Evolutionary conservation across 768 basidiomycete species (phyloP), one percentile per base, ranked within the genome.

Genomic region (Lactifluus pinguis): DNA sequence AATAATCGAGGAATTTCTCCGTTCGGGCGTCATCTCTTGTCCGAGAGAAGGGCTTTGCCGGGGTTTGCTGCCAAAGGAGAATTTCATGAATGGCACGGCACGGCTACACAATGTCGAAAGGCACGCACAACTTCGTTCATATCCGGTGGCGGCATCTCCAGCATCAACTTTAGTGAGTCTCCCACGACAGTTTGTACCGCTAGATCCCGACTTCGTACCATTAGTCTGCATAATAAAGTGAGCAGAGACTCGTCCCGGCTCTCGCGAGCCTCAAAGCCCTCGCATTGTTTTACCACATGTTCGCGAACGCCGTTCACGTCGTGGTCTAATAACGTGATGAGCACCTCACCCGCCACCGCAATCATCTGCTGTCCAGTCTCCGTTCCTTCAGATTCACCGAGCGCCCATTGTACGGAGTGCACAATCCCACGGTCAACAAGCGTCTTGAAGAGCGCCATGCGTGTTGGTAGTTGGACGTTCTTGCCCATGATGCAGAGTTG

Each of bases 401-500:
- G 79, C 1, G 92, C 93, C 90, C 92, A 95, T 68, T 97, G 92
- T 14, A 95, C 83, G n/a, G 89, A 89, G 65, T 87, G 88, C 2
- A 98, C 77, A 48, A 98, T 79, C 1, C 93, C 95, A 6, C 88
- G 83, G 63, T 97, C 93, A 53, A 95, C 84, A 25, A 98, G 80
- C 8, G 84, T 79, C 51, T 92, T 86, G 75, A 95, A 98, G 10
- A 98, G 81, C 2, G 83, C 76, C 71, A 95, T 79, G 41, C 97
- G 88, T 15, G 87, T 82, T 15, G 89, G 86, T 17, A 97, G 79
- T 70, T 98, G 95, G 9, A 98, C 87, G 69, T 93, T 94, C 80
- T 98, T 99, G 61, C 91, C 94, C 90, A 99, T 95, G 59, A 86
- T 79, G 68, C 91, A 90, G 9, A 98, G 82, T 66, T 98, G 93